Evolutionary conservation across 2,329 filamentous ascomycete genomes (phyloP).

Genomic region (Sporothrix globosa): DNA sequence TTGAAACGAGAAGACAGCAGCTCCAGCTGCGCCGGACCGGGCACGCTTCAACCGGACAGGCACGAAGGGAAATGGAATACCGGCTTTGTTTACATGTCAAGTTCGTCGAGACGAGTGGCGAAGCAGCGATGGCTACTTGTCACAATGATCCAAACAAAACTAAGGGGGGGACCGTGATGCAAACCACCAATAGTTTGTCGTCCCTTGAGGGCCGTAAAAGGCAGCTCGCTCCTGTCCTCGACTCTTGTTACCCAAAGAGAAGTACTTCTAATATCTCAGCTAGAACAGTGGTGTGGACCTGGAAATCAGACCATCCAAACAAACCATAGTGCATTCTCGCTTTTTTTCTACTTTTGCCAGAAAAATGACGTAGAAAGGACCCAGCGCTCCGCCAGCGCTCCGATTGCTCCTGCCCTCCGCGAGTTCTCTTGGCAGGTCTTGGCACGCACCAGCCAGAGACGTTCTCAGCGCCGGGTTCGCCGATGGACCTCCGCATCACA

Average conservation of each 20-base stretch:
- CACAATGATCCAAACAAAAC: not conserved
- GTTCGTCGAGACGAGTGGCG: not conserved
- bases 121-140: no score
- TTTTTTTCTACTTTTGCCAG: no score
- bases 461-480: not conserved
- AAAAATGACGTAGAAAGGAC: not conserved
- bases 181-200: conserved; percentile 11
- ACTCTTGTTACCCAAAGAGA: conserved; percentile 5
- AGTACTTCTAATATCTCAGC: not conserved
- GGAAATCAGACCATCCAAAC: not conserved
- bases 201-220: not conserved
- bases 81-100: not conserved
- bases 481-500: conserved; percentile 10
- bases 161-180: not conserved
- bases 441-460: not conserved
- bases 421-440: not conserved
- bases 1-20: conserved; percentile 7
- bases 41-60: not conserved
- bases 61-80: not conserved
- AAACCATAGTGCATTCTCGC: not conserved
- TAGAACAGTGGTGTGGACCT: not conserved
- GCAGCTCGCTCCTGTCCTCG: not conserved
- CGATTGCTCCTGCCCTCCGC: not conserved
- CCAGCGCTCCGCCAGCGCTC: conserved; percentile 8
- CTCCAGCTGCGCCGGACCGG: not conserved